Conservation (phyloP, 371 early-diverging fungal species). For the Blakeslea trispora region DNA sequence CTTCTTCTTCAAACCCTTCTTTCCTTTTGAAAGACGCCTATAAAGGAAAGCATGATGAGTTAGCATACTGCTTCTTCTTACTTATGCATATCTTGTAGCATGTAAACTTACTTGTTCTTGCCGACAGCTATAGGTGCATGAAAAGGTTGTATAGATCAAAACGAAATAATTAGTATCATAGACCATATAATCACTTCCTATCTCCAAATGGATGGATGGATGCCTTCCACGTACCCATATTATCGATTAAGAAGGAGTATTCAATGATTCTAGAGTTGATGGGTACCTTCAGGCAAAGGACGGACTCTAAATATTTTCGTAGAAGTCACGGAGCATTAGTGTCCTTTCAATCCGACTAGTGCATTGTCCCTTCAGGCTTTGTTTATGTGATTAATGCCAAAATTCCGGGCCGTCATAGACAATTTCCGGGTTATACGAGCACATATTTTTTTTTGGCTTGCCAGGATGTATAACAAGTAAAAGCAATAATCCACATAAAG, state of each 20-base stretch:
- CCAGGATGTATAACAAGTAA: slow-evolving; percentile 5
- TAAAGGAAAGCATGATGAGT: slow-evolving; percentile 3
- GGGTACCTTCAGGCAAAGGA: neutral
- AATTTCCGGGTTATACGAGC: too few species aligned
- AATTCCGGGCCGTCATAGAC: too few species aligned
- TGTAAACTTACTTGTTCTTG: slow-evolving; percentile 87
- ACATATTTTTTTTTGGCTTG: slow-evolving; percentile 8
- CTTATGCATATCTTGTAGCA: slow-evolving; percentile 1
- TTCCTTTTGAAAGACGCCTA: slow-evolving; percentile 90
- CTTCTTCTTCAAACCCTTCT: slow-evolving; percentile 98
- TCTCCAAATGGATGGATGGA: slow-evolving; percentile 25
- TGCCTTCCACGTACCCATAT: slow-evolving; percentile 39
- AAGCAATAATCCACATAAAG: too few species aligned
- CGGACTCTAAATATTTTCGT: neutral
- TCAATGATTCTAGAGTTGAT: neutral
- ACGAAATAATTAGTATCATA: slow-evolving; percentile 13
- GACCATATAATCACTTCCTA: neutral
- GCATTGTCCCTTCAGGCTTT: neutral
- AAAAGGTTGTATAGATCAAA: slow-evolving; percentile 1
- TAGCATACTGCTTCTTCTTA: neutral
- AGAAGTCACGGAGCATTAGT: neutral
- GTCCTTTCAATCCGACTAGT: too few species aligned
- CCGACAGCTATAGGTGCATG: slow-evolving; percentile 75
- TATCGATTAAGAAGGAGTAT: slow-evolving; percentile 39
- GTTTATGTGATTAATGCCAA: too few species aligned